Evolutionary conservation across 2,329 filamentous ascomycete species (phyloP), one percentile per base, ranked within the genome.

Genomic region (Coniosporium tulheliwenetii): DNA sequence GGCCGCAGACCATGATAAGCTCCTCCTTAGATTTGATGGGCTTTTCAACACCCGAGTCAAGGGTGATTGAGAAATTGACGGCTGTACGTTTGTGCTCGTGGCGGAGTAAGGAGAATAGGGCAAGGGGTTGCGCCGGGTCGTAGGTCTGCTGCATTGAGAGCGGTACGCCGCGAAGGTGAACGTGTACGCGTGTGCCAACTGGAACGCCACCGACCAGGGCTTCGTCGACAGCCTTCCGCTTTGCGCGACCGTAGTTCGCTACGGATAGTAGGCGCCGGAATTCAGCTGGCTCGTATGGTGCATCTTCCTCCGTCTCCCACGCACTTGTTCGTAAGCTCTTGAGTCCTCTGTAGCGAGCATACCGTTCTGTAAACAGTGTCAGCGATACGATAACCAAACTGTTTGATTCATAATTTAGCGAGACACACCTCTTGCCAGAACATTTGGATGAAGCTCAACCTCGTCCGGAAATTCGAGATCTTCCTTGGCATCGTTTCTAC

Each of bases 381-480:
- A 26, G 19, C 19, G 19, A 26, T 26, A 26, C 19, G 19, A 26
- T 26, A 26, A 4, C 19, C 7, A 26, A 26, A 26, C 19, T 7
- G 19, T 26, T 26, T 26, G 19, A 26, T 7, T 26, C 4, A 26
- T 26, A 7, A 26, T 26, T 26, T 26, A 26, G 19, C 19, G 7
- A 26, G 4, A 26, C 19, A 4, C 3, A 26, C 19, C 19, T 39
- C 85, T 70, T 1, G 91, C 91, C 36, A 85, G 70, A 3, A 93
- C 85, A 40, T 89, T 75, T 0, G 93, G 91, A 48, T 84, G 85
- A 40, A 98, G 68, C 60, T 98, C 93, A 43, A 98, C 91, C 60
- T 98, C 91, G 49, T 98, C 91, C 0, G 91, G 91, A 60, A 96
- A 98, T 58, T 96, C 89, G 41, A 83, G 75, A 59, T 98, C 91